A percentile compares a stretch with the other conserved stretches of the same genome.
Conservation (phyloP, 2,329 filamentous ascomycete species). For the Microdochium trichocladiopsis region DNA sequence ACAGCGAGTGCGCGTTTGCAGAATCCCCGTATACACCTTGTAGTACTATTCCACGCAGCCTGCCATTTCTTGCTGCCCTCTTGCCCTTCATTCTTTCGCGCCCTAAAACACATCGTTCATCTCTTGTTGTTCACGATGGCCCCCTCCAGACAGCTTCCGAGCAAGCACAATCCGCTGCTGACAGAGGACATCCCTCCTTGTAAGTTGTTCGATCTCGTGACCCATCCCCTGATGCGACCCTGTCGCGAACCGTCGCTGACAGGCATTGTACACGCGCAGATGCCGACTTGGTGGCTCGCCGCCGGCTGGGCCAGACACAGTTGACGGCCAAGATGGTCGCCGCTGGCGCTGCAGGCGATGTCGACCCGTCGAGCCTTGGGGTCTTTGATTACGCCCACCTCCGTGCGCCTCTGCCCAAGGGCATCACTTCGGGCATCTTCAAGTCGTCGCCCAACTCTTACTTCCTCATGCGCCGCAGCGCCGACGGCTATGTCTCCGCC, state of each 20-base stretch:
- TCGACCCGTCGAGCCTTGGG: conserved; percentile 66
- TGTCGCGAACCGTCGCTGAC: too few relatives aligned
- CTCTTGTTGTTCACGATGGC: conserved; percentile 26
- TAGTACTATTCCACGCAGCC: neutral
- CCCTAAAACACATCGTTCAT: conserved; percentile 2
- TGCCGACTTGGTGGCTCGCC: conserved; percentile 69
- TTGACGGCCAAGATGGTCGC: conserved; percentile 75
- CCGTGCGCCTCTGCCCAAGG: conserved; percentile 84
- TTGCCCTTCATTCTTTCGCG: conserved; percentile 6
- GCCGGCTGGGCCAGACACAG: conserved; percentile 88
- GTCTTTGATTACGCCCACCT: conserved; percentile 95
- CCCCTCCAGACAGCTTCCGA: conserved; percentile 43
- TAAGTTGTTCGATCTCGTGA: conserved; percentile 35
- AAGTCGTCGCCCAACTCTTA: conserved; percentile 84
- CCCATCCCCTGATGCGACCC: conserved; percentile 4
- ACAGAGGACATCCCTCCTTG: conserved; percentile 55
- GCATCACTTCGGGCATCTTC: conserved; percentile 90
- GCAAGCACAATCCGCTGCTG: conserved; percentile 59
- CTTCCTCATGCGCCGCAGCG: conserved; percentile 89
- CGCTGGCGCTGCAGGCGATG: conserved; percentile 62
- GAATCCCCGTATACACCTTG: too few relatives aligned
- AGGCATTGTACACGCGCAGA: conserved; percentile 35
- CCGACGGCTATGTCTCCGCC: conserved; percentile 76
- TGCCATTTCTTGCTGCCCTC: neutral
- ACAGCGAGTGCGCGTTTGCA: too few relatives aligned